phyloP scores from a whole-genome alignment of 768 basidiomycete genomes.

The Lactarius quietus region DNA sequence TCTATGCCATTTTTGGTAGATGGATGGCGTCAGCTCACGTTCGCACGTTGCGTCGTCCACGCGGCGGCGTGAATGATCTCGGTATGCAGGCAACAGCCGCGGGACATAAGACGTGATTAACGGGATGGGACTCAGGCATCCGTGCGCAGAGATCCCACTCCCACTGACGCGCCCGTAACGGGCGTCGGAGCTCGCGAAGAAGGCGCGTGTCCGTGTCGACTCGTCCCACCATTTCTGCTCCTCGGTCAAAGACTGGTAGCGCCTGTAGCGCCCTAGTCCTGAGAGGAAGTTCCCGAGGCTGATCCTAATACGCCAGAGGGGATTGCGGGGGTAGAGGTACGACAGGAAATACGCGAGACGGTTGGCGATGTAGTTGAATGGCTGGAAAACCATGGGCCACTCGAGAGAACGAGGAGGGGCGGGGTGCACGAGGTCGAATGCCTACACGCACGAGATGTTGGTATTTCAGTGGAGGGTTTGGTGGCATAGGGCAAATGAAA shows the following conservation, averaged over 20 bases:
- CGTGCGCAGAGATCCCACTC: neutral
- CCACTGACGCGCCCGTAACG: constrained; percentile 7
- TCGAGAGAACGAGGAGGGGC: neutral
- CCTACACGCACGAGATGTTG: constrained; percentile 4
- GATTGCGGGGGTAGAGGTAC: constrained; percentile 2
- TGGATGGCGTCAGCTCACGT: constrained; percentile 34
- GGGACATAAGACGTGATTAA: constrained; percentile 37
- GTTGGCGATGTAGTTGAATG: constrained; percentile 11
- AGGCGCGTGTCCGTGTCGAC: constrained; percentile 29
- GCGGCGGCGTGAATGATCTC: constrained; percentile 23
- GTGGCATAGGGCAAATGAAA: neutral
- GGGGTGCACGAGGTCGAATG: constrained; percentile 8
- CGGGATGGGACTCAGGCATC: constrained; percentile 15
- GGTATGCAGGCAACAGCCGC: constrained; percentile 40
- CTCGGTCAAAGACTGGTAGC: constrained; percentile 28
- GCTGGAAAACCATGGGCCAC: constrained; percentile 16
- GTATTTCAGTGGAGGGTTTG: neutral
- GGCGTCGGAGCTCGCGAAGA: constrained; percentile 29
- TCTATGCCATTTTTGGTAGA: constrained; percentile 46
- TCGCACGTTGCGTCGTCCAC: constrained; percentile 27
- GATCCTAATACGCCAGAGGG: neutral
- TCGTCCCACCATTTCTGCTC: constrained; percentile 35
- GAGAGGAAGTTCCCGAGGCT: constrained; percentile 18
- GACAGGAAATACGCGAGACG: constrained; percentile 12
- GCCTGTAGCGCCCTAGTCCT: constrained; percentile 7